Percentiles rank a stretch among this genome's conserved stretches.
Conservation (phyloP, 2,329 filamentous ascomycete genomes). For the Alternaria consortialis region DNA sequence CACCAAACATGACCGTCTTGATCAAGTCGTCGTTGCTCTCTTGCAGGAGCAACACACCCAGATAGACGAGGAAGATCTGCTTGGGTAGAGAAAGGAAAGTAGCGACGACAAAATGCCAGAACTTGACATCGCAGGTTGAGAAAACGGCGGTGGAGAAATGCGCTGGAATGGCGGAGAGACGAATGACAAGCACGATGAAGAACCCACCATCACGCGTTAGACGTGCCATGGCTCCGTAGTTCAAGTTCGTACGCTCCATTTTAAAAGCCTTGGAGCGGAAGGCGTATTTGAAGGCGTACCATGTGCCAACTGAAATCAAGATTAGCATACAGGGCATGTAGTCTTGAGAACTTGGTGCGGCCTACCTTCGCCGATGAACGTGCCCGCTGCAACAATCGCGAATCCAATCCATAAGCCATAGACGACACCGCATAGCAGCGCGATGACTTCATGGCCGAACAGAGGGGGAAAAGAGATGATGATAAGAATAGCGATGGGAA, state of each 20-base stretch:
- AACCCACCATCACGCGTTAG: slow-evolving; percentile 47
- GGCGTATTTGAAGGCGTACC: slow-evolving; percentile 47
- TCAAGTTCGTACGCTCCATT: slow-evolving; percentile 48
- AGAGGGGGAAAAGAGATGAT: slow-evolving; percentile 48
- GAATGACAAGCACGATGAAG: slow-evolving; percentile 47
- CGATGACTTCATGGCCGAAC: slow-evolving; percentile 48
- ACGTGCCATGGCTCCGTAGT: slow-evolving; percentile 48
- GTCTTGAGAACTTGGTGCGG: background rate
- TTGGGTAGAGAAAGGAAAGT: slow-evolving; percentile 47
- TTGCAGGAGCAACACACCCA: slow-evolving; percentile 45
- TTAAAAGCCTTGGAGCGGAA: slow-evolving; percentile 43
- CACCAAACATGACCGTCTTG: slow-evolving; percentile 44
- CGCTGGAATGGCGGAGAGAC: slow-evolving; percentile 45
- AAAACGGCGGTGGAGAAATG: slow-evolving; percentile 50
- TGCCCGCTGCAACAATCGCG: slow-evolving; percentile 45
- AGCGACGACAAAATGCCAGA: slow-evolving; percentile 47
- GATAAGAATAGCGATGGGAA: slow-evolving; percentile 46
- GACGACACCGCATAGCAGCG: slow-evolving; percentile 46
- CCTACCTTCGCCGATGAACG: slow-evolving; percentile 48
- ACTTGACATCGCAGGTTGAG: slow-evolving; percentile 49
- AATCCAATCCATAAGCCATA: slow-evolving; percentile 49
- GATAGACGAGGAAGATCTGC: slow-evolving; percentile 49
- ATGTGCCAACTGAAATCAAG: slow-evolving; percentile 40
- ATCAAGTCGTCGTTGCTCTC: slow-evolving; percentile 33
- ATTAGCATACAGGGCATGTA: slow-evolving; percentile 18